Conservation (phyloP, 495 filamentous ascomycete species). For the Penicillium cosmopolitanum region DNA sequence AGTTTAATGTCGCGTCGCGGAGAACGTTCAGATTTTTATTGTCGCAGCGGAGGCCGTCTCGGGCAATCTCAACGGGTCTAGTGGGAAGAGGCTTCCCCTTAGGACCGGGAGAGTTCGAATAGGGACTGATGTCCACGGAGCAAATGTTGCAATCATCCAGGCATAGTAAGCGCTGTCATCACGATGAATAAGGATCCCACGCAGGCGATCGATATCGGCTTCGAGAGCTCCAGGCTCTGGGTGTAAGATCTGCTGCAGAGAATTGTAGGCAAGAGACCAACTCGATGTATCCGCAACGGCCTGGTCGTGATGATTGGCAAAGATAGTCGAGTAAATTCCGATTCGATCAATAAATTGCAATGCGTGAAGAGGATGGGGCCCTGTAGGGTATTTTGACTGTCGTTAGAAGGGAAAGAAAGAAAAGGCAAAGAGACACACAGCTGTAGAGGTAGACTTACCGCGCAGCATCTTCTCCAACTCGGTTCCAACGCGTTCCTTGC, state of each 20-base stretch:
- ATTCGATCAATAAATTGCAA: slow-evolving; percentile 75
- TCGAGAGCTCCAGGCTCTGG: slow-evolving; percentile 15
- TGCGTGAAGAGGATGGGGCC: slow-evolving; percentile 67
- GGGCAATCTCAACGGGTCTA: slow-evolving; percentile 59
- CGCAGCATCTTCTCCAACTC: slow-evolving; percentile 92
- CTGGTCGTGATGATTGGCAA: slow-evolving; percentile 56
- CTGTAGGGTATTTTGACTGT: slow-evolving; percentile 36
- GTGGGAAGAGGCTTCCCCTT: slow-evolving; percentile 53
- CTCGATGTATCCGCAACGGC: slow-evolving; percentile 48
- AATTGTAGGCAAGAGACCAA: slow-evolving; percentile 46
- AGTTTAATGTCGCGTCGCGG: slow-evolving; percentile 62
- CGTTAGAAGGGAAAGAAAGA: slow-evolving; percentile 4
- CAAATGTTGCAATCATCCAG: slow-evolving; percentile 75
- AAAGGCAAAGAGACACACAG: slow-evolving; percentile 1
- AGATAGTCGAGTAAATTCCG: slow-evolving; percentile 77
- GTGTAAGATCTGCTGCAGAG: slow-evolving; percentile 36
- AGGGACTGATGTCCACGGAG: slow-evolving; percentile 72
- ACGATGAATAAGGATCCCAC: slow-evolving; percentile 58
- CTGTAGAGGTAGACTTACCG: slow-evolving; percentile 48
- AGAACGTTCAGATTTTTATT: slow-evolving; percentile 72
- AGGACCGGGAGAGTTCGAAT: slow-evolving; percentile 38
- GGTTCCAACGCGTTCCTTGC: slow-evolving; percentile 79
- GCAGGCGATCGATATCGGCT: slow-evolving; percentile 29
- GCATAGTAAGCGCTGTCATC: slow-evolving; percentile 65
- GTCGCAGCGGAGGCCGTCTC: slow-evolving; percentile 78